Base-by-base conservation (phyloP, 345 rosid genomes). In the Heritiera littoralis region DNA sequence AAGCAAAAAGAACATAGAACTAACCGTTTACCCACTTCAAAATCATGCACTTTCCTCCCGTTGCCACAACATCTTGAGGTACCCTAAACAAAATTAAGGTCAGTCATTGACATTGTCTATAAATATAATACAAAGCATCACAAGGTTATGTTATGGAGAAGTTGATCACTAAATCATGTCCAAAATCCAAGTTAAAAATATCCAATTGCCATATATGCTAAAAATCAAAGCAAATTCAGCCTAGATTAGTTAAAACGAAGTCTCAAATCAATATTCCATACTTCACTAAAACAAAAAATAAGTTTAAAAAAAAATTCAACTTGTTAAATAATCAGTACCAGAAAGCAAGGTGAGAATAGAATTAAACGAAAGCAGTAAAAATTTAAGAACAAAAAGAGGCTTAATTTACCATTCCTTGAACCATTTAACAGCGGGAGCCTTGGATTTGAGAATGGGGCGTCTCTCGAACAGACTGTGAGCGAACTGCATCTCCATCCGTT, bases 21-120 rank as follows among this genome's bases (percentile, higher is more conserved):
- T 82, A 69, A 92, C 97, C 98, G 72, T 93, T 89, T 59, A 96
- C 92, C 99, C 98, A 96, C 88, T 86, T 96, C 73, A 86, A 85
- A 80, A 96, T 83, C 83, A 72, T 86, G 79, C 98, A 96, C 91
- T 91, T 96, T 30, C 97, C 97, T 75, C 98, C 98, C 65, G 94
- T 96, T 4, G 98, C 95, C 32, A 90, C 93, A 77, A 91, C 90
- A 86, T 96, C 98, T 85, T 94, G 99, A 23, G 99, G 45, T 43
- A 43, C 45, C 45, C 99, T 96, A 75, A 67, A 79, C 40, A 41
- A 70, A 4, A 63, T 20, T 66, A 8, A 45, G 54, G 28, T 23
- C 43, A 49, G 59, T 49, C 74, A 49, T 49, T 30, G 20, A 7
- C 59, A 30, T 71, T 71, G 74, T 28, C 43, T 14, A 71, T 23